Evolutionary conservation across 768 basidiomycete genomes (phyloP).

Genomic region (Phlebiopsis flavidoalba): DNA sequence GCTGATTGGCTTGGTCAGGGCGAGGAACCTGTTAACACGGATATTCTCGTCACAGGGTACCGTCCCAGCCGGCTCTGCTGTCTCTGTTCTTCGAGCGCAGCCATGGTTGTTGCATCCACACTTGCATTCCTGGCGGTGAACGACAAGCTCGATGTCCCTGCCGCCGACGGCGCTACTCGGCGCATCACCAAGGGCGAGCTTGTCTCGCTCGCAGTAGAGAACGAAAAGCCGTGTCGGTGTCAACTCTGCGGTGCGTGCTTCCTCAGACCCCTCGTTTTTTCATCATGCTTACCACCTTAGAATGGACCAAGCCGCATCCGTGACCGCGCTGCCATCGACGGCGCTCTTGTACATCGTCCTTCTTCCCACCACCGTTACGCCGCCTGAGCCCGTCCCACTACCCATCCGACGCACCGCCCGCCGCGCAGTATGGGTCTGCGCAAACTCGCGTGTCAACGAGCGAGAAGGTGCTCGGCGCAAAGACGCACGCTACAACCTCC

Average conservation of each 20-base stretch:
- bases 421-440: slow-evolving; percentile 61
- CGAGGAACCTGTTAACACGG: slow-evolving; percentile 19
- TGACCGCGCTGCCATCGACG: slow-evolving; percentile 65
- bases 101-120: slow-evolving; percentile 86
- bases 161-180: not conserved
- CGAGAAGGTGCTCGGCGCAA: slow-evolving; percentile 70
- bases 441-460: slow-evolving; percentile 82
- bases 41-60: slow-evolving; percentile 73
- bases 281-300: slow-evolving; percentile 27
- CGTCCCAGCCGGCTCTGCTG: slow-evolving; percentile 76
- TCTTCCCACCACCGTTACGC: slow-evolving; percentile 57
- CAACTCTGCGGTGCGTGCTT: slow-evolving; percentile 64
- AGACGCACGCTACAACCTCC: slow-evolving; percentile 80
- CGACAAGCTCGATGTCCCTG: slow-evolving; percentile 39
- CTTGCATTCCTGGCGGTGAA: slow-evolving; percentile 78
- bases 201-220: slow-evolving; percentile 76
- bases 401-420: slow-evolving; percentile 34
- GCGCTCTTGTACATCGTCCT: slow-evolving; percentile 82
- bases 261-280: not conserved
- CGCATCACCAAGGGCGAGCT: slow-evolving; percentile 61
- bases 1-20: slow-evolving; percentile 32
- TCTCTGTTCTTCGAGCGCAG: slow-evolving; percentile 82
- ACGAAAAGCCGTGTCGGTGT: slow-evolving; percentile 83
- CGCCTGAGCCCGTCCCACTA: slow-evolving; percentile 62
- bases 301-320: slow-evolving; percentile 90